These are phyloP conservation scores for Vanilla planifolia DNA, from an alignment of 106 monocot genomes.

Conservation along the genomic window DNA sequence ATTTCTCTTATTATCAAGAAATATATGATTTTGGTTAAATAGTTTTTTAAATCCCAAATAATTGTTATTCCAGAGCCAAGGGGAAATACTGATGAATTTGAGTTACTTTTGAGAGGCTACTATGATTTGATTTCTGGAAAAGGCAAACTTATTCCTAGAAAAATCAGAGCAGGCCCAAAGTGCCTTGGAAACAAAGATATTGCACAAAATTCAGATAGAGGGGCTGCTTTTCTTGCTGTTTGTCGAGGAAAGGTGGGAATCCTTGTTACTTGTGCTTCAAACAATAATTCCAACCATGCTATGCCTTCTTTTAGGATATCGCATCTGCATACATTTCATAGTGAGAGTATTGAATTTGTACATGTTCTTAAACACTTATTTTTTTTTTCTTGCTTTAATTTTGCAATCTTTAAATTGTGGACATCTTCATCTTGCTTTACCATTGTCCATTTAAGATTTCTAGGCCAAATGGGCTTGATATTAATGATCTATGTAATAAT, in stretches of 20 bases:
- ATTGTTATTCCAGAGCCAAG: conserved; percentile 68
- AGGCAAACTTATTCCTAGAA: conserved; percentile 12
- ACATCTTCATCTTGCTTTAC: too few species aligned
- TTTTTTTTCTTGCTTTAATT: background rate
- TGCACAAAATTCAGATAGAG: conserved; percentile 23
- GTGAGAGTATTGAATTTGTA: background rate
- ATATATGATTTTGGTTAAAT: background rate
- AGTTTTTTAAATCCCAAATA: background rate
- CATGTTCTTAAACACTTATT: background rate
- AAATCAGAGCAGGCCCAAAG: conserved; percentile 39
- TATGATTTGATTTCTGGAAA: conserved; percentile 60
- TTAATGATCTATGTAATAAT: too few species aligned
- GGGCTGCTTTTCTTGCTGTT: conserved; percentile 97
- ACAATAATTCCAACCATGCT: too few species aligned
- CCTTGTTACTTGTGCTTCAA: background rate
- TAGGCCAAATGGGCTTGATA: too few species aligned
- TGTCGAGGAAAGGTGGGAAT: conserved; percentile 83
- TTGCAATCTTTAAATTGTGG: too few species aligned
- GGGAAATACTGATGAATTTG: conserved; percentile 71
- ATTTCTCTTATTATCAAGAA: background rate
- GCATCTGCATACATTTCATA: background rate
- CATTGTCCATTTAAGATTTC: too few species aligned
- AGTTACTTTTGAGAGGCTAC: conserved; percentile 66
- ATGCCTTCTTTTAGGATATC: background rate
- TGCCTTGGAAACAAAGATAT: conserved; percentile 20